Conservation (phyloP, 2,329 filamentous ascomycete genomes). For the Ceratocystiopsis sp. region DNA sequence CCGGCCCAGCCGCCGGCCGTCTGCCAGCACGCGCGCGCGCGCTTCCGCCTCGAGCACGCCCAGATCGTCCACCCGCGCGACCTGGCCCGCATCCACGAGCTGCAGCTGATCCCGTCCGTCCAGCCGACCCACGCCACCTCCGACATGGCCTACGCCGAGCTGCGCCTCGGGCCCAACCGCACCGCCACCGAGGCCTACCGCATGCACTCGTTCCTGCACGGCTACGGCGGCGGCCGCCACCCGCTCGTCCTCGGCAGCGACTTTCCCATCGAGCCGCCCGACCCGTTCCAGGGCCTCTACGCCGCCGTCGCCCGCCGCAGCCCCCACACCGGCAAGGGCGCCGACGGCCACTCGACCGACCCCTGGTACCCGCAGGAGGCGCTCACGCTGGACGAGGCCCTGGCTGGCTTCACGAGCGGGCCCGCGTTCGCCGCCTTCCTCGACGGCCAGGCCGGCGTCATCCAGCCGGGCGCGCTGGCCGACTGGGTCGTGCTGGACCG, state of each 20-base stretch:
- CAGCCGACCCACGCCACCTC: constrained; percentile 58
- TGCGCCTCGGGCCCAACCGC: constrained; percentile 38
- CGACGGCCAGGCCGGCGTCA: constrained; percentile 40
- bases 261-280: constrained; percentile 54
- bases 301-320: constrained; percentile 45
- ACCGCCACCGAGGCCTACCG: constrained; percentile 43
- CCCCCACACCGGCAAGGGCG: constrained; percentile 36
- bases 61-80: constrained; percentile 54
- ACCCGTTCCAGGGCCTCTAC: constrained; percentile 52
- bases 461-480: constrained; percentile 42
- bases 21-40: constrained; percentile 12
- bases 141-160: constrained; percentile 50
- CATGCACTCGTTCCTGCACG: constrained; percentile 41
- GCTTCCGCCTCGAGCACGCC: constrained; percentile 53
- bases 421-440: constrained; percentile 42
- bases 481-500: constrained; percentile 56
- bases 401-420: constrained; percentile 43
- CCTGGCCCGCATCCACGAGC: constrained; percentile 37
- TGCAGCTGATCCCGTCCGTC: constrained; percentile 50
- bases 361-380: constrained; percentile 46
- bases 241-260: constrained; percentile 43
- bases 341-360: constrained; percentile 26
- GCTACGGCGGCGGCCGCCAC: constrained; percentile 16
- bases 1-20: constrained; percentile 21
- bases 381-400: constrained; percentile 38